Conservation (phyloP, 352 stramenopile species). For the Saprolegnia diclina region DNA sequence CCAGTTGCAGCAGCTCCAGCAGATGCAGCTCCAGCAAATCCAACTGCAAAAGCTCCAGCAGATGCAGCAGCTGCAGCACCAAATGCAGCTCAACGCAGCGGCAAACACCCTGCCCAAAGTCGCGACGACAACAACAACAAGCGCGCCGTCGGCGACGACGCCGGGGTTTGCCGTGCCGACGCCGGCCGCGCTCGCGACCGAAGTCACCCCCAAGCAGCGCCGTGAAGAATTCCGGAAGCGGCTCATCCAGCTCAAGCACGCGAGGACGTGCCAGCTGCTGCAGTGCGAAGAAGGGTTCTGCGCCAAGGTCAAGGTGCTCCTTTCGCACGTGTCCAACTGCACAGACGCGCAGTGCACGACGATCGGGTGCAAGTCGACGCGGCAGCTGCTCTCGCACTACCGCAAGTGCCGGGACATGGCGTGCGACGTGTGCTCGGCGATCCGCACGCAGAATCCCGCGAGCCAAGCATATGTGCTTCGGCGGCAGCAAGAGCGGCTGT, state of each 20-base stretch:
- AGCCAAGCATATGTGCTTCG: slow-evolving; percentile 81
- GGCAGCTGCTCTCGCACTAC: slow-evolving; percentile 81
- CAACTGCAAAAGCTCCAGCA: slow-evolving; percentile 75
- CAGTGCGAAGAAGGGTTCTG: slow-evolving; percentile 81
- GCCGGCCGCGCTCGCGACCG: slow-evolving; percentile 46
- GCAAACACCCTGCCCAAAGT: slow-evolving; percentile 6
- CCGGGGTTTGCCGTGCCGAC: slow-evolving; percentile 29
- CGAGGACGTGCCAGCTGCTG: slow-evolving; percentile 64
- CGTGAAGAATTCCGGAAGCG: slow-evolving; percentile 78
- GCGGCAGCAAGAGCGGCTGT: slow-evolving; percentile 78
- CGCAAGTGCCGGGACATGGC: slow-evolving; percentile 83
- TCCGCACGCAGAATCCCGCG: slow-evolving; percentile 83
- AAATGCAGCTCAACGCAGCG: slow-evolving; percentile 41
- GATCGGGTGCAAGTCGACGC: slow-evolving; percentile 82
- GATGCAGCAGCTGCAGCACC: slow-evolving; percentile 75
- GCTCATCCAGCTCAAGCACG: slow-evolving; percentile 83
- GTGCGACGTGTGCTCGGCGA: slow-evolving; percentile 82
- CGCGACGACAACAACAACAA: slow-evolving; percentile 24
- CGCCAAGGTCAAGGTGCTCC: slow-evolving; percentile 66
- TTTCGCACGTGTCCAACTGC: slow-evolving; percentile 77
- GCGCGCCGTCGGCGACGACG: slow-evolving; percentile 24
- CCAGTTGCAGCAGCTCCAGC: slow-evolving; percentile 50
- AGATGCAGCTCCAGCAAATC: slow-evolving; percentile 83
- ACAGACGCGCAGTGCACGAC: slow-evolving; percentile 81
- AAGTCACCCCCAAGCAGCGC: slow-evolving; percentile 78